Conservation (phyloP, 371 early-diverging fungal species). For the Mucor lusitanicus region DNA sequence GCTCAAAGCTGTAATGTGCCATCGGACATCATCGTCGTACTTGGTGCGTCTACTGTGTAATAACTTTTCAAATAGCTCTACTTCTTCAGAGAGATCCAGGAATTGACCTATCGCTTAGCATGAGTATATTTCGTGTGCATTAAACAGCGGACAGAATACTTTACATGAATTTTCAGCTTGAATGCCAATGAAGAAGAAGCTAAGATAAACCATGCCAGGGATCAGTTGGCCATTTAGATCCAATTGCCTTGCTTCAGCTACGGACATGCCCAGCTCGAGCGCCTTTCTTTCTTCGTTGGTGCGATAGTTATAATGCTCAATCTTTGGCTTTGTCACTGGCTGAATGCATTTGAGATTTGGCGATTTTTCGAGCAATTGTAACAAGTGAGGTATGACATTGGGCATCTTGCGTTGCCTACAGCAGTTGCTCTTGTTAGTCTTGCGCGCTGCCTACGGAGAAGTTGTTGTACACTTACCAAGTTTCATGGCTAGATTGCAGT, state of each 20-base stretch:
- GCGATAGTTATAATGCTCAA: slow-evolving; percentile 4
- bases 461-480: slow-evolving; percentile 27
- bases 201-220: slow-evolving; percentile 30
- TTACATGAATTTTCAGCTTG: slow-evolving; percentile 10
- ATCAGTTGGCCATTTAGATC: slow-evolving; percentile 7
- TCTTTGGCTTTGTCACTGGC: slow-evolving; percentile 20
- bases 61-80: slow-evolving; percentile 8
- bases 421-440: background rate
- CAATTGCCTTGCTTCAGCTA: slow-evolving; percentile 3
- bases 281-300: slow-evolving; percentile 23
- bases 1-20: slow-evolving; percentile 13
- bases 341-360: slow-evolving; percentile 21
- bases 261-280: slow-evolving; percentile 14
- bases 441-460: background rate
- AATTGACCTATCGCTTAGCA: background rate
- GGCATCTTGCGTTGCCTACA: slow-evolving; percentile 40
- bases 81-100: slow-evolving; percentile 20
- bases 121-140: background rate
- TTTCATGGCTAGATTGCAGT: slow-evolving; percentile 32
- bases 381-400: slow-evolving; percentile 26
- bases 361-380: slow-evolving; percentile 24
- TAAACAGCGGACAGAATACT: background rate
- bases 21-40: slow-evolving; percentile 29
- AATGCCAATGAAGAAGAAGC: slow-evolving; percentile 33
- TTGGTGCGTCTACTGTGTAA: slow-evolving; percentile 22